Base-by-base conservation (phyloP, 2,329 filamentous ascomycete species). In the Epichloe sylvatica region DNA sequence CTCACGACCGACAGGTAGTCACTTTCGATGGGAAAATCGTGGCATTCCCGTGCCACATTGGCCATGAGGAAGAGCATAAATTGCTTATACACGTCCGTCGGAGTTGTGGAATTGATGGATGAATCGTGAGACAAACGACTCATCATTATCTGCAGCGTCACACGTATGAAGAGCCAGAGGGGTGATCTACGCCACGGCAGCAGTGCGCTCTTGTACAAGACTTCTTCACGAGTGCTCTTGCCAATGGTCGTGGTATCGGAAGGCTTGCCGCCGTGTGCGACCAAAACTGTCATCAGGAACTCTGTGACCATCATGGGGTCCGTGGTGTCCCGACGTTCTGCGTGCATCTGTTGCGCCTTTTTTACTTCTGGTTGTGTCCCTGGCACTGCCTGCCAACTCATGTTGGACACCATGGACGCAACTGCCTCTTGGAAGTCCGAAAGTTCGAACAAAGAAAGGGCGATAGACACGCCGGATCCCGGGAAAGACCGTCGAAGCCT, bases 151-250 rank as follows among this genome's bases (percentile, higher is more conserved):
- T 80, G 75, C 2, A 78, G 52, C 0, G 66, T 58, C 0, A 78
- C 74, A 0, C 77, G 72, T 3, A 81, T 49, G 0, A 80, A 62
- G 0, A 81, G 62, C 76, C 76, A 82, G 0, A 74, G 51, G 51
- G 76, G 64, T 12, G 76, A 79, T 42, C 72, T 60, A 11, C 70
- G 63, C 77, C 76, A 80, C 0, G 59, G 57, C 1, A 55, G 45
- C 5, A 47, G 39, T 11, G 46, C 45, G 1, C 51, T 44, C 2
- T 55, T 51, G 64, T 67, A 78, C 9, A 75, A 50, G 1, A 78
- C 68, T 13, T 81, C 76, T 38, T 81, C 76, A 2, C 74, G 70
- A 0, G 72, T 75, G 33, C 72, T 64, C 51, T 81, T 81, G 41
- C 53, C 62, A n/a, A 80, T 65, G 2, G 62, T 59, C 0, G 45